Evolutionary conservation across 2,329 filamentous ascomycete species (phyloP).

Genomic region (Xylaria sp.): DNA sequence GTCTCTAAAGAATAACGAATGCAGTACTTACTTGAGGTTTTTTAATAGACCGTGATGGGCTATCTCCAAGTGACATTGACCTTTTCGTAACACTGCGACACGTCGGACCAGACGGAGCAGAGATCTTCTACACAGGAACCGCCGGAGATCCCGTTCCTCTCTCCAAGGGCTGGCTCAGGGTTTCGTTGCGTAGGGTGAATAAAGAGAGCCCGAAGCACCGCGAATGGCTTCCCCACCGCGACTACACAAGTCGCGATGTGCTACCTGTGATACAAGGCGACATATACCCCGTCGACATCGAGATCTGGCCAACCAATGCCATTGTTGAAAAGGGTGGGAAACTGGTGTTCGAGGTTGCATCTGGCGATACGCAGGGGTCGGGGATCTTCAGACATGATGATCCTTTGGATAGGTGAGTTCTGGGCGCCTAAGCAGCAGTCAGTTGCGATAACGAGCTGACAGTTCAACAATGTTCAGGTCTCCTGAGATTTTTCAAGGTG

Average conservation of each 20-base stretch:
- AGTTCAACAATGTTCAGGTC: slow-evolving; percentile 35
- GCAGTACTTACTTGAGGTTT: background rate
- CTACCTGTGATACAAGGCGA: slow-evolving; percentile 59
- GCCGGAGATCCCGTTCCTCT: slow-evolving; percentile 68
- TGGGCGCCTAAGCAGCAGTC: background rate
- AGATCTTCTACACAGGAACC: slow-evolving; percentile 69
- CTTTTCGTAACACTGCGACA: slow-evolving; percentile 68
- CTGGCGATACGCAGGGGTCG: slow-evolving; percentile 57
- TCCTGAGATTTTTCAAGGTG: slow-evolving; percentile 48
- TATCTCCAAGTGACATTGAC: slow-evolving; percentile 59
- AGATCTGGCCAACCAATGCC: slow-evolving; percentile 70
- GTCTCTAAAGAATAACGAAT: background rate
- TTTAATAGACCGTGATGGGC: slow-evolving; percentile 39
- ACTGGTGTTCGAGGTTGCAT: slow-evolving; percentile 53
- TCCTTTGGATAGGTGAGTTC: slow-evolving; percentile 45
- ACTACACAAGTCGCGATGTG: slow-evolving; percentile 60
- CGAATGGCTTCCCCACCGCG: slow-evolving; percentile 60
- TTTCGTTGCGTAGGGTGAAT: slow-evolving; percentile 61
- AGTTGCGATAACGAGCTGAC: background rate
- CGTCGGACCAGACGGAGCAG: slow-evolving; percentile 57
- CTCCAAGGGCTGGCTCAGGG: slow-evolving; percentile 68
- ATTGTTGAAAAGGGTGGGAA: slow-evolving; percentile 55
- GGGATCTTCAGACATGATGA: slow-evolving; percentile 54
- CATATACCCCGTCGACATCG: slow-evolving; percentile 65
- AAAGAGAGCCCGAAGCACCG: slow-evolving; percentile 56